A percentile compares a stretch with the other conserved stretches of the same genome.
phyloP scores from a whole-genome alignment of 495 filamentous ascomycete genomes.

The Trichoderma virens region DNA sequence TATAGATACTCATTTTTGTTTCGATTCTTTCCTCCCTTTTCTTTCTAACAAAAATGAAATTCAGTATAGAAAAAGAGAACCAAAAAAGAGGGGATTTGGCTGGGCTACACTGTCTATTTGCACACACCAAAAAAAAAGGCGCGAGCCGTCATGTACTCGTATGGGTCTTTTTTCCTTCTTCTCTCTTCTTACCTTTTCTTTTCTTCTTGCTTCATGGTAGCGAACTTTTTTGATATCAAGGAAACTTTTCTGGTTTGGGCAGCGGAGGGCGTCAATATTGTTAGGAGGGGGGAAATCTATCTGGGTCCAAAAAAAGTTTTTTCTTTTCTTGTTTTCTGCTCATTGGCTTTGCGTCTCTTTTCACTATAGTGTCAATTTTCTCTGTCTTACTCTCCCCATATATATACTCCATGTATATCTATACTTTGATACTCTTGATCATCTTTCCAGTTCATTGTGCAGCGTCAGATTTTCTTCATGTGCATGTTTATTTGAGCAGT shows the following conservation, averaged over 20 bases:
- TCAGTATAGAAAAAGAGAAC: background rate
- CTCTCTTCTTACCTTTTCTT: background rate
- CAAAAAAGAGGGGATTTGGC: background rate
- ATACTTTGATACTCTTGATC: too few relatives aligned
- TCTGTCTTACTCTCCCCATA: constrained; percentile 8
- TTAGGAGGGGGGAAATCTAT: constrained; percentile 3
- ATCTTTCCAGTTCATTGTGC: too few relatives aligned
- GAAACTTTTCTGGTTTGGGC: constrained; percentile 6
- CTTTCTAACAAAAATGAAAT: background rate
- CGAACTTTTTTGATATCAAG: constrained; percentile 10
- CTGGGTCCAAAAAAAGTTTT: constrained; percentile 5
- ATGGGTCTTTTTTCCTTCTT: background rate
- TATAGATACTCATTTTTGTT: too few relatives aligned
- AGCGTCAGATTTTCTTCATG: too few relatives aligned
- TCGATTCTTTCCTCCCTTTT: background rate
- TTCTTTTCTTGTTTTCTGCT: background rate
- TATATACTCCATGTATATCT: too few relatives aligned
- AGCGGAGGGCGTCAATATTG: constrained; percentile 1
- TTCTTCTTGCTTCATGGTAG: constrained; percentile 10
- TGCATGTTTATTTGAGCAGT: too few relatives aligned
- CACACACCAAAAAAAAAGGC: too few relatives aligned
- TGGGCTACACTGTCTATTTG: constrained; percentile 1
- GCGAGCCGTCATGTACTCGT: constrained; percentile 6
- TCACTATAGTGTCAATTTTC: background rate
- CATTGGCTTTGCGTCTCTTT: constrained; percentile 1